phyloP scores from a whole-genome alignment of 371 early-diverging fungal genomes.

The Polyrhizophydium stewartii region DNA sequence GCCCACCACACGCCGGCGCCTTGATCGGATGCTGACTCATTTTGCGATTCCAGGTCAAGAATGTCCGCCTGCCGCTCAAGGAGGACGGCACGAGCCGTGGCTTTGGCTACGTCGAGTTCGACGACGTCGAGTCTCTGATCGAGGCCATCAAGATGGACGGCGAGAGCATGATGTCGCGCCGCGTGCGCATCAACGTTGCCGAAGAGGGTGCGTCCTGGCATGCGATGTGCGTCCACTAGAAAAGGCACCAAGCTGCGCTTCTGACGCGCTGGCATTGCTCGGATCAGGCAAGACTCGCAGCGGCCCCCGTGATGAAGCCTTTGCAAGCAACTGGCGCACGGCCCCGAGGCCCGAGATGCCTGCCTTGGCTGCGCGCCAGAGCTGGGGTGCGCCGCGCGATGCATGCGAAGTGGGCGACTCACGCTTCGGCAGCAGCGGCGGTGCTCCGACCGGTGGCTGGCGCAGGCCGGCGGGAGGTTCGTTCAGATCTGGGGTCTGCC shows the following conservation, averaged over 20 bases:
- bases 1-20: neutral
- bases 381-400: too few species aligned
- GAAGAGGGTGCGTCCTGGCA: constrained; percentile 65
- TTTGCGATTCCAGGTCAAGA: constrained; percentile 24
- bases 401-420: too few species aligned
- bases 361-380: too few species aligned
- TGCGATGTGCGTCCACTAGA: too few species aligned
- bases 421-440: too few species aligned
- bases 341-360: too few species aligned
- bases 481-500: too few species aligned
- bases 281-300: too few species aligned
- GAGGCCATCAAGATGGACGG: constrained; percentile 69
- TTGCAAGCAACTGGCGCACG: constrained; percentile 53
- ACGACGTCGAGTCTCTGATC: constrained; percentile 73
- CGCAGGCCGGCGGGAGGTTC: too few species aligned
- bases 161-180: constrained; percentile 59
- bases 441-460: too few species aligned
- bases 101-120: constrained; percentile 92
- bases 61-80: constrained; percentile 42
- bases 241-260: too few species aligned
- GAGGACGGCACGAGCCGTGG: constrained; percentile 82
- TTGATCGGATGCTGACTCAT: neutral
- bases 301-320: constrained; percentile 28
- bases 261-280: too few species aligned
- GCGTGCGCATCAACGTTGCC: constrained; percentile 81